Evolutionary conservation across 306 rosid genomes (phyloP), one percentile per base, ranked within the genome.

Genomic region (Heteromeles arbutifolia): DNA sequence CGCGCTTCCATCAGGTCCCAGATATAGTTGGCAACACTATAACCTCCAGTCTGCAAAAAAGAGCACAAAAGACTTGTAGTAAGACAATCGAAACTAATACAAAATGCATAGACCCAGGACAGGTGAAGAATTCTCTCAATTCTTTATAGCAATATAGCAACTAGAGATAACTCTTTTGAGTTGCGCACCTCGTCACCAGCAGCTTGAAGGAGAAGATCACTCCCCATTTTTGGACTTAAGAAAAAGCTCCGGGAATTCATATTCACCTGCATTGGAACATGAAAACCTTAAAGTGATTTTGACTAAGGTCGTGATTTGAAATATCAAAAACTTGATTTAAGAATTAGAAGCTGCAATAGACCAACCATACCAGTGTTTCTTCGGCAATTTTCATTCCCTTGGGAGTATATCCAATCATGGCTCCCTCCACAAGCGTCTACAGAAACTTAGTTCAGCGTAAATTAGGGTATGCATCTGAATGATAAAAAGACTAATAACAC

Each of bases 1-100:
- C 96, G 96, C 29, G 88, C 84, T 81, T 68, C 93, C 98, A 95
- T 84, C 82, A 89, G 71, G 85, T 95, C 99, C 99, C 97, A 92
- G 75, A 95, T 69, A 83, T 79, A 90, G 90, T 95, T 95, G 50
- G 98, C 99, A 77, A 83, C 85, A 12, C 91, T 84, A 73, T 95
- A 95, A 69, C 97, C 97, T 61, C 99, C 99, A 8, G 91, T 86
- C 99, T 95, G 85, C 73, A 66, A 65, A 79, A 69, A 72, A 75
- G 6, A 70, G 59, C 13, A 43, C 2, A 52, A 15, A 26, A 81
- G 69, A 17, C 44, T 69, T 21, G n/a, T 13, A 22, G 44, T 11
- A 48, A 50, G 50, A 48, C 64, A 11, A 53, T 70, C 8, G 4
- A 39, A 48, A 39, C 12, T 43, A 59, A 26, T 37, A 10, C 29